phyloP scores from a whole-genome alignment of 768 basidiomycete genomes.

The Hortiboletus flavorubellus region DNA sequence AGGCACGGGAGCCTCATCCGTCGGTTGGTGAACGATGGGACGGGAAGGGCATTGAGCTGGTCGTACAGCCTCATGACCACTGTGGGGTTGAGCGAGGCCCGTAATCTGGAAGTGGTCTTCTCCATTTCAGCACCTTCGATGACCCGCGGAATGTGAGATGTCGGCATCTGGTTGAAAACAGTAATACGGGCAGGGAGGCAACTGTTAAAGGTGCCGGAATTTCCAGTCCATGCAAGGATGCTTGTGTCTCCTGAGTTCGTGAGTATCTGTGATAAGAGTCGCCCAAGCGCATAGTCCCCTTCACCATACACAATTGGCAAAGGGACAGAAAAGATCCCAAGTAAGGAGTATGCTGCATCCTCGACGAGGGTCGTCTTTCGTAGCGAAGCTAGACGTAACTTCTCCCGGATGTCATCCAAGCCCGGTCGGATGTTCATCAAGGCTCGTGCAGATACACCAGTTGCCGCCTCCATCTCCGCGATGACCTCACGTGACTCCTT shows the following conservation, averaged over 20 bases:
- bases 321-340: slow-evolving; percentile 8
- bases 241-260: slow-evolving; percentile 1
- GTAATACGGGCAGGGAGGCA: not conserved
- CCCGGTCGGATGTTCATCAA: slow-evolving; percentile 7
- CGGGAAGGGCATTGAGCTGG: not conserved
- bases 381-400: slow-evolving; percentile 4
- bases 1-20: slow-evolving; percentile 10
- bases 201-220: not conserved
- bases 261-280: slow-evolving; percentile 6
- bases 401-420: not conserved
- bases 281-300: slow-evolving; percentile 7
- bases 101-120: not conserved
- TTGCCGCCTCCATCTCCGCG: slow-evolving; percentile 8
- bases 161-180: not conserved
- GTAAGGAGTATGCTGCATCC: slow-evolving; percentile 12
- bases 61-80: not conserved
- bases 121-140: not conserved
- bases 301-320: slow-evolving; percentile 13
- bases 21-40: not conserved
- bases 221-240: slow-evolving; percentile 10
- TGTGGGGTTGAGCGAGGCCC: not conserved
- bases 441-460: not conserved
- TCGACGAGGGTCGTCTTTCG: slow-evolving; percentile 7
- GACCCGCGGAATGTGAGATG: not conserved
- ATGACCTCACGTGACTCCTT: not conserved